Evolutionary conservation across 1,284 basidiomycete genomes (phyloP), one percentile per base, ranked within the genome.

Genomic region (Tilletia indica): DNA sequence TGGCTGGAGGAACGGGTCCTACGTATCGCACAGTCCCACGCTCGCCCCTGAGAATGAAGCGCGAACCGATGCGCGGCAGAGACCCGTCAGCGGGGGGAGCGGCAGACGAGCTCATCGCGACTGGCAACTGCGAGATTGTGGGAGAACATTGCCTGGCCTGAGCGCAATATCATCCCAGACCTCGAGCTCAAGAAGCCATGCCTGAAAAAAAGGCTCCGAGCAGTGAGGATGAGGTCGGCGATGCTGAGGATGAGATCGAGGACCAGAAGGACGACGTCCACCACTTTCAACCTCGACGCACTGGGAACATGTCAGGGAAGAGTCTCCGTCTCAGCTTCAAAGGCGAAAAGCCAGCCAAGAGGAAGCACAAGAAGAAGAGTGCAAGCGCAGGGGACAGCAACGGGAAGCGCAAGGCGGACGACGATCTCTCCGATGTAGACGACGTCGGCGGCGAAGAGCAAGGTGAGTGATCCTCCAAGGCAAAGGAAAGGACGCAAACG

Each of bases 1-100:
- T 82, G 0, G 91, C 89, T 21, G 88, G 88, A 16, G 89, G 86
- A 16, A 96, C 89, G 0, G 85, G 76, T 2, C 93, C 93, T 5
- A 88, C 84, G 80, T 89, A 95, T 84, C 86, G 89, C 73, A 96
- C 85, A 0, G 93, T 93, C 39, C 81, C 81, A 11, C 76, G 70
- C 48, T 78, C 72, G 14, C 71, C 58, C 45, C 75, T 73, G 36
- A 74, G 71, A 16, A 75, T 74, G 67, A 82, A 71, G 31, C 81
- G 75, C 16, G 51, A 68, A 38, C 80, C 78, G 9, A 77, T 69
- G 38, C 67, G 67, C 34, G 64, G 67, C 9, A 31, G 47, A 42
- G 34, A 5, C 0, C 12, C 36, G 16, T 68, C 54, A n/a, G 9
- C 14, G 42, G 9, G 9, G 42, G 42, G 42, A 45, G 42, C 3